Base-by-base conservation (phyloP, 352 stramenopile species). In the Phytophthora cactorum region DNA sequence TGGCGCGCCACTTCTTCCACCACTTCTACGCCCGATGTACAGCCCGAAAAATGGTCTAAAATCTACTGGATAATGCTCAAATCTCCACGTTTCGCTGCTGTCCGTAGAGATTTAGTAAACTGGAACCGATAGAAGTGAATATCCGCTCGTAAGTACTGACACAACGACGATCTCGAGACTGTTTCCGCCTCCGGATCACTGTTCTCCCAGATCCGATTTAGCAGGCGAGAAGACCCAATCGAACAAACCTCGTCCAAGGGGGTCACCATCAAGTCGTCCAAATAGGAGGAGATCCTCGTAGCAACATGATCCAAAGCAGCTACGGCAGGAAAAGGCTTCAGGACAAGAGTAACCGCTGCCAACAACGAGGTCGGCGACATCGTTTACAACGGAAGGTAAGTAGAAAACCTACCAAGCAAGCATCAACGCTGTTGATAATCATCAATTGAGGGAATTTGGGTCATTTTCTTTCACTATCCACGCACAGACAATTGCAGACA, bases 141-240 rank as follows among this genome's bases (percentile, higher is more conserved):
- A 27, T 72, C 51, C 1, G 44, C 22, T 10, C 57, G 29, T 11
- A 72, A 51, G 25, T 59, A 53, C 27, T 38, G 15, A 27, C 45
- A 68, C 9, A 59, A 17, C 6, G 57, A 72, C 64, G 52, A 72
- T n/a, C 12, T 47, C 4, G 45, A n/a, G 10, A 15, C 11, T 41
- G 22, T 14, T 17, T 56, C 51, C 8, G 38, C 28, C 10, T 45
- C 28, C 2, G 43, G 51, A 14, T 59, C 17, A 52, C 64, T 72
- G 22, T 31, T 68, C 12, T 57, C 14, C 64, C 64, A 72, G 28
- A 72, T 68, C 6, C 44, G 57, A 22, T 72, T 52, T 5, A 72
- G 58, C 3, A 68, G 36, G 2, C 57, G 51, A 46, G 44, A 53
- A 0, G 51, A 57, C 3, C 45, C 57, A 4, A 52, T 44, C 5